Conservation (phyloP, 108 stramenopile species). For the Phaeodactylum tricornutum region DNA sequence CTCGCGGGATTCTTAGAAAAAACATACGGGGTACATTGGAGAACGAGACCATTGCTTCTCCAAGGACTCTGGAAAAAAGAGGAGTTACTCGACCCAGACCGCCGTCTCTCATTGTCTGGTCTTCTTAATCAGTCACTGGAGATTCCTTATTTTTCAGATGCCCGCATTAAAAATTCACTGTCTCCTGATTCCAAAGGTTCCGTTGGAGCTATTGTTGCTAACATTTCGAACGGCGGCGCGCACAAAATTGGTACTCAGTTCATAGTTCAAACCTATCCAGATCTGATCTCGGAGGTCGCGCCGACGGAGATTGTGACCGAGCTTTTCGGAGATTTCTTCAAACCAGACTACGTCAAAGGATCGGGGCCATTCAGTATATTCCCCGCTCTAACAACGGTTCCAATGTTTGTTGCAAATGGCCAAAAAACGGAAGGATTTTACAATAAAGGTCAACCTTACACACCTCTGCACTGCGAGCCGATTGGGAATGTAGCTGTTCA, state of each 20-base stretch:
- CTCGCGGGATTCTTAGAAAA: slow-evolving; percentile 5
- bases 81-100: slow-evolving; percentile 5
- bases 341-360: slow-evolving; percentile 19
- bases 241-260: slow-evolving; percentile 78
- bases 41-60: slow-evolving; percentile 26
- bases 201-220: slow-evolving; percentile 22
- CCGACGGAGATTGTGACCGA: slow-evolving; percentile 29
- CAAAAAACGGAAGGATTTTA: not conserved
- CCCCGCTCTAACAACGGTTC: slow-evolving; percentile 50
- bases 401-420: slow-evolving; percentile 49
- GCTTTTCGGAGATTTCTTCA: slow-evolving; percentile 63
- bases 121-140: slow-evolving; percentile 30
- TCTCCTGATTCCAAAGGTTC: slow-evolving; percentile 39
- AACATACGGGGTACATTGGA: slow-evolving; percentile 32
- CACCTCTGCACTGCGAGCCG: slow-evolving; percentile 77
- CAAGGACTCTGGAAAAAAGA: slow-evolving; percentile 19
- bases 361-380: slow-evolving; percentile 12
- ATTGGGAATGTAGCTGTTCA: slow-evolving; percentile 79
- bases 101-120: slow-evolving; percentile 40
- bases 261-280: slow-evolving; percentile 40
- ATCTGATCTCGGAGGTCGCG: slow-evolving; percentile 40
- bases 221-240: slow-evolving; percentile 26
- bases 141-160: slow-evolving; percentile 63
- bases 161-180: slow-evolving; percentile 30
- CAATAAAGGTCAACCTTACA: slow-evolving; percentile 15